Evolutionary conservation across 257 asterid genomes (phyloP).

Genomic region (Nicotiana tomentosiformis): DNA sequence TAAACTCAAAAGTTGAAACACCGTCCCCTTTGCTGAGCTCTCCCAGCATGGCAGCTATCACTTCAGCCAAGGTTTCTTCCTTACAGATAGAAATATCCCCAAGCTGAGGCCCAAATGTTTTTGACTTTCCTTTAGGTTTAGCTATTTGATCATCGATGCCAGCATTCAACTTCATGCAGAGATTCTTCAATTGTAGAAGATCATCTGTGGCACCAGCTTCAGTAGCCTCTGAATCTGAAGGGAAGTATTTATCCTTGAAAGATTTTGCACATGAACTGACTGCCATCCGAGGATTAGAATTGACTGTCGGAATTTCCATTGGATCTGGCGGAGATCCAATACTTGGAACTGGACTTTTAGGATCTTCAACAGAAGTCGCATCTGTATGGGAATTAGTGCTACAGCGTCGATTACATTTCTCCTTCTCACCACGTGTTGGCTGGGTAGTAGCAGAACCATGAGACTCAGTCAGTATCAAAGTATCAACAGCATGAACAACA

Average conservation of each 20-base stretch:
- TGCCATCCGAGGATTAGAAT: conserved; percentile 57
- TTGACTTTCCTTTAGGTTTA: conserved; percentile 78
- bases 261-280: conserved; percentile 77
- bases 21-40: conserved; percentile 92
- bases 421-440: conserved; percentile 55
- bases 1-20: conserved; percentile 93
- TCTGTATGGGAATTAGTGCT: conserved; percentile 54
- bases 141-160: conserved; percentile 53
- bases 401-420: conserved; percentile 68
- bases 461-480: conserved; percentile 55
- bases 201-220: conserved; percentile 77
- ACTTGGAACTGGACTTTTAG: conserved; percentile 38
- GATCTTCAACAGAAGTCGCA: conserved; percentile 46
- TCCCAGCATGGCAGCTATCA: conserved; percentile 63
- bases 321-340: conserved; percentile 50
- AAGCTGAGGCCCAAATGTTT: conserved; percentile 44
- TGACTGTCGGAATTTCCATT: conserved; percentile 45
- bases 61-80: conserved; percentile 67
- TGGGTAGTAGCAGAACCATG: conserved; percentile 34
- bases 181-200: conserved; percentile 75
- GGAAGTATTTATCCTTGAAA: conserved; percentile 82
- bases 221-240: conserved; percentile 57
- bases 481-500: conserved; percentile 88
- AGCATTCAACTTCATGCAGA: conserved; percentile 59
- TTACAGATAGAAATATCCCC: conserved; percentile 44